These are phyloP conservation scores for Cytidiella melzeri DNA, from an alignment of 768 basidiomycete species.

Conservation along the genomic window DNA sequence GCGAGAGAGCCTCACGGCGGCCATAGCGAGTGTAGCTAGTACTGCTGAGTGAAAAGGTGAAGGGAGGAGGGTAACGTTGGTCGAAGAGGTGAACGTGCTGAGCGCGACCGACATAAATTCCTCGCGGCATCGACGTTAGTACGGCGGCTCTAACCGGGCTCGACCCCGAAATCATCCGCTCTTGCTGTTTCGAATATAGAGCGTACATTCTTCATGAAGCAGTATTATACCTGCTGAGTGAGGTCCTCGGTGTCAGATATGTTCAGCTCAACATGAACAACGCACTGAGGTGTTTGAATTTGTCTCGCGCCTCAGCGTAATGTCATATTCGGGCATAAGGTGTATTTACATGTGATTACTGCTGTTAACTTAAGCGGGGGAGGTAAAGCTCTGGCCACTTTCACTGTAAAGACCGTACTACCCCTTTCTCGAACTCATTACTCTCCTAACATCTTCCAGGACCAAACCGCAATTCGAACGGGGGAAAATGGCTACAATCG, in stretches of 20 bases:
- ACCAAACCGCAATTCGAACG: neutral
- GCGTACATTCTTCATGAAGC: too few relatives aligned
- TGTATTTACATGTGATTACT: too few relatives aligned
- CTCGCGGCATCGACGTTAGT: conserved; percentile 3
- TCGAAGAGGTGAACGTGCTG: conserved; percentile 1
- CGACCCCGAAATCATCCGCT: conserved; percentile 15
- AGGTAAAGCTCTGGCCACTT: too few relatives aligned
- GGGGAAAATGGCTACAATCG: conserved; percentile 37
- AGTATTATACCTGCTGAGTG: too few relatives aligned
- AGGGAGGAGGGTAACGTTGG: conserved; percentile 3
- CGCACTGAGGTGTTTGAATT: too few relatives aligned
- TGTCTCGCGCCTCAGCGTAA: too few relatives aligned
- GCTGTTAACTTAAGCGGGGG: too few relatives aligned
- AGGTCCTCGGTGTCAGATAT: too few relatives aligned
- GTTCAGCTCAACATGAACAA: too few relatives aligned
- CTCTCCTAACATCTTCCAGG: neutral
- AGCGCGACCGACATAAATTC: neutral
- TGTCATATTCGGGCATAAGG: too few relatives aligned
- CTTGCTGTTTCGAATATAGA: too few relatives aligned
- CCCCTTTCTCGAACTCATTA: neutral
- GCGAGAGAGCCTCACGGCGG: conserved; percentile 23
- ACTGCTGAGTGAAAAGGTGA: neutral
- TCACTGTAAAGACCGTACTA: too few relatives aligned
- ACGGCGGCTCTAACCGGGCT: conserved; percentile 10
- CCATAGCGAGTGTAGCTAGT: conserved; percentile 16